These are phyloP conservation scores for Peniophora sp. DNA, from an alignment of 1,284 basidiomycete species.

Conservation along the genomic window DNA sequence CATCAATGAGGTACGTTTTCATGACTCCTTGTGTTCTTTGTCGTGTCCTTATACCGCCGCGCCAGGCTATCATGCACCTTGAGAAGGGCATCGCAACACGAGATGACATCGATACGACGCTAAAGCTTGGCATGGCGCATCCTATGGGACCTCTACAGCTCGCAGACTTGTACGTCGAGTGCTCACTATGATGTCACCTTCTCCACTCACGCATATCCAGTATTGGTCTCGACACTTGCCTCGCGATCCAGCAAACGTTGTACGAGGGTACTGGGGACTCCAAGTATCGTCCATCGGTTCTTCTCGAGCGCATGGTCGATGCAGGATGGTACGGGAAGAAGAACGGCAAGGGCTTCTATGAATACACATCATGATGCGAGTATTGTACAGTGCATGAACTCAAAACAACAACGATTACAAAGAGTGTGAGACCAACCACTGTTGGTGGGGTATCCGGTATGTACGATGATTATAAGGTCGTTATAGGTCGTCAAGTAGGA, in stretches of 20 bases:
- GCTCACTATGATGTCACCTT: not conserved
- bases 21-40: not conserved
- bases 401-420: too few relatives aligned
- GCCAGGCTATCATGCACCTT: slow-evolving; percentile 84
- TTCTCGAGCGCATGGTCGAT: slow-evolving; percentile 93
- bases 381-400: too few relatives aligned
- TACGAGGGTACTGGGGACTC: slow-evolving; percentile 87
- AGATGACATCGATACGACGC: slow-evolving; percentile 93
- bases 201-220: slow-evolving; percentile 29
- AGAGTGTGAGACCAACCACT: too few relatives aligned
- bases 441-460: too few relatives aligned
- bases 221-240: slow-evolving; percentile 88
- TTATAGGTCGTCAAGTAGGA: too few relatives aligned
- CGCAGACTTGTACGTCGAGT: slow-evolving; percentile 66
- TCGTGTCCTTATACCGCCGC: slow-evolving; percentile 7
- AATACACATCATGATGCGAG: slow-evolving; percentile 33
- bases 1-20: slow-evolving; percentile 66
- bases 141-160: slow-evolving; percentile 91
- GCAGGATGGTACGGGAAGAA: slow-evolving; percentile 95
- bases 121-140: slow-evolving; percentile 91
- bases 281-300: slow-evolving; percentile 92
- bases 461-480: too few relatives aligned
- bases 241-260: slow-evolving; percentile 85
- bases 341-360: slow-evolving; percentile 85
- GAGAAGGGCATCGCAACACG: slow-evolving; percentile 88